These are phyloP conservation scores for Saccharomycopsis malanga DNA, from an alignment of 805 yeast species.

Conservation along the genomic window DNA sequence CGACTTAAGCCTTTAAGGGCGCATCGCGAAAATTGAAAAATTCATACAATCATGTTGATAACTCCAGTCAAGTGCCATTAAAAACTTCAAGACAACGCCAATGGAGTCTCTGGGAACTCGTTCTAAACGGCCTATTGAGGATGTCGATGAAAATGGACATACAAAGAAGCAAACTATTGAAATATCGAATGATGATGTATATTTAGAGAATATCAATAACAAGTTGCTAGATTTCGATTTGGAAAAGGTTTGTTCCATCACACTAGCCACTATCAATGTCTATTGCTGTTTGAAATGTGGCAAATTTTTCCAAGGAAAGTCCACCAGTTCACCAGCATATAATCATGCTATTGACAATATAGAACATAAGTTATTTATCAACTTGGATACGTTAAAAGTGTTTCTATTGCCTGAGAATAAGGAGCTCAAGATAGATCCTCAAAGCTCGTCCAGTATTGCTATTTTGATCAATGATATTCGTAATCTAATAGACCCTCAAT, in stretches of 20 bases:
- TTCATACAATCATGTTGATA: too few species aligned
- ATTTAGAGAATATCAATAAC: constrained; percentile 28
- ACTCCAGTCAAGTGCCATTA: too few species aligned
- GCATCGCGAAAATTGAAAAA: too few species aligned
- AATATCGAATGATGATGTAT: background rate
- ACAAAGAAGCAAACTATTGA: too few species aligned
- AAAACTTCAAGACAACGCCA: too few species aligned
- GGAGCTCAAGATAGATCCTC: constrained; percentile 31
- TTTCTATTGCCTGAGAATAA: constrained; percentile 60
- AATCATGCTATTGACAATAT: constrained; percentile 53
- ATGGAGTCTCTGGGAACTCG: too few species aligned
- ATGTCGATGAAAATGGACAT: too few species aligned
- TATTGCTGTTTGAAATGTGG: constrained; percentile 74
- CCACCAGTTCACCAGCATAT: constrained; percentile 57
- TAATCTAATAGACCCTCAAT: constrained; percentile 46
- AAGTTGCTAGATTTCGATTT: constrained; percentile 55
- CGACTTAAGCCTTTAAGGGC: too few species aligned
- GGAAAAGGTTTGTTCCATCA: constrained; percentile 57
- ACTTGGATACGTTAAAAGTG: constrained; percentile 40
- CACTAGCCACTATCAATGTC: constrained; percentile 53
- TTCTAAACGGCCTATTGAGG: too few species aligned
- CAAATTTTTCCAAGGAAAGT: constrained; percentile 63
- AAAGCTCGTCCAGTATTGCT: constrained; percentile 7
- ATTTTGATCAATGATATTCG: constrained; percentile 43
- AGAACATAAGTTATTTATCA: constrained; percentile 58